A percentile compares a stretch with the other conserved stretches of the same genome.
Evolutionary conservation across 1,284 basidiomycete species (phyloP).

Genomic region (Irpex sp.): DNA sequence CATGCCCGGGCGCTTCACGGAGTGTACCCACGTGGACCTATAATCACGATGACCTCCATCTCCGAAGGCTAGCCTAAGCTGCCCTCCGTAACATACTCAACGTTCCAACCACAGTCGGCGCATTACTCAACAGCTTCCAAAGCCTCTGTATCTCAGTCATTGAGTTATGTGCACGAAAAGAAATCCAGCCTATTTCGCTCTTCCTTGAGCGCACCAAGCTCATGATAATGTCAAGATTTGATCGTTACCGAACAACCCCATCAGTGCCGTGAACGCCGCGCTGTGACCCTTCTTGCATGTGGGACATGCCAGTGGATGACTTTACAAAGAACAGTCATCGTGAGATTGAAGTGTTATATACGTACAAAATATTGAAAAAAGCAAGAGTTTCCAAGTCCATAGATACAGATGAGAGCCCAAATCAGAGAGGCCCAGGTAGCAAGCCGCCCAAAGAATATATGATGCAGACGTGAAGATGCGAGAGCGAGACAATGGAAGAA

Average conservation of each 20-base stretch:
- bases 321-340: background rate
- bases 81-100: background rate
- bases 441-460: conserved; percentile 2
- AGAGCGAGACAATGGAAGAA: background rate
- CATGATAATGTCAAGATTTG: background rate
- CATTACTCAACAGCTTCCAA: no score
- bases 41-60: conserved; percentile 1
- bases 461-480: conserved; percentile 3
- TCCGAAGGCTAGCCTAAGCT: background rate
- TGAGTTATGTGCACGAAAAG: background rate
- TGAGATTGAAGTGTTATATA: background rate
- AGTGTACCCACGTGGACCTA: conserved; percentile 7
- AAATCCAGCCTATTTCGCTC: background rate
- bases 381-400: background rate
- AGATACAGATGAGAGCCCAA: background rate
- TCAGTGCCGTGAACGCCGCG: background rate
- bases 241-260: background rate
- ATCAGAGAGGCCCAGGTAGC: background rate
- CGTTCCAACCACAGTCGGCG: background rate
- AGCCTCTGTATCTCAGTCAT: no score
- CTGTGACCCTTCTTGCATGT: background rate
- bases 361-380: background rate
- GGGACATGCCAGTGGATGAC: background rate
- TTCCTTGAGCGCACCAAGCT: background rate
- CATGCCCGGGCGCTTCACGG: background rate